Percentiles rank a stretch among this genome's conserved stretches.
Evolutionary conservation across 495 filamentous ascomycete species (phyloP).

Genomic region (Tuber aestivum): DNA sequence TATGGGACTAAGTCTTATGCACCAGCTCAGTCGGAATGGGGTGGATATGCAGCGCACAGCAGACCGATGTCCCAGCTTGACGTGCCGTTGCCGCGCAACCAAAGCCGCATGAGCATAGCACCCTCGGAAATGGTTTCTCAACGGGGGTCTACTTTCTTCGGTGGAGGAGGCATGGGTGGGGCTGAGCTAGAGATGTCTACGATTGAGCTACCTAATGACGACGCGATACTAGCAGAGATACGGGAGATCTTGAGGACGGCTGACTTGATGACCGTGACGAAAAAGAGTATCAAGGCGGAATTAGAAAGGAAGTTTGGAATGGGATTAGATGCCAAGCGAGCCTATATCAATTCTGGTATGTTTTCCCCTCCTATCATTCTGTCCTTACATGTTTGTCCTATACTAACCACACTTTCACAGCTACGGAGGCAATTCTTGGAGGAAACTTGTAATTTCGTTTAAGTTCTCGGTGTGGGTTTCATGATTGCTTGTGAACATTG

Average conservation of each 20-base stretch:
- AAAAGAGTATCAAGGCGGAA: slow-evolving; percentile 95
- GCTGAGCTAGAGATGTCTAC: slow-evolving; percentile 64
- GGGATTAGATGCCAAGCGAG: slow-evolving; percentile 68
- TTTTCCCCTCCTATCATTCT: slow-evolving; percentile 25
- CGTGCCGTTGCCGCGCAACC: slow-evolving; percentile 41
- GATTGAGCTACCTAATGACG: slow-evolving; percentile 70
- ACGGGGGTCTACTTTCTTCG: slow-evolving; percentile 49
- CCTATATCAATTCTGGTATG: slow-evolving; percentile 91
- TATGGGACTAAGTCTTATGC: slow-evolving; percentile 80
- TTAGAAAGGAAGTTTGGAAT: slow-evolving; percentile 83
- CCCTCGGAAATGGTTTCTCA: slow-evolving; percentile 65
- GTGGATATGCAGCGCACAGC: slow-evolving; percentile 26
- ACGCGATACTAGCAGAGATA: slow-evolving; percentile 87
- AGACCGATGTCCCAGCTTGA: slow-evolving; percentile 74
- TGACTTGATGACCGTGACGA: slow-evolving; percentile 95
- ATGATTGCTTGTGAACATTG: background rate
- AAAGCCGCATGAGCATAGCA: slow-evolving; percentile 67
- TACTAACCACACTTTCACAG: slow-evolving; percentile 49
- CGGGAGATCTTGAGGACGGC: slow-evolving; percentile 82
- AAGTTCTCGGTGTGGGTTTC: background rate
- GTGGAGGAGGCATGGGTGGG: slow-evolving; percentile 44
- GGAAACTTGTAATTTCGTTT: slow-evolving; percentile 55
- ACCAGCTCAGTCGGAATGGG: slow-evolving; percentile 59
- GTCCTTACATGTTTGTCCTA: slow-evolving; percentile 7
- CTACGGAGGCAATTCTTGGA: slow-evolving; percentile 68